These are phyloP conservation scores for Magnaporthiopsis incrustans DNA, from an alignment of 2,329 filamentous ascomycete species.

Conservation along the genomic window DNA sequence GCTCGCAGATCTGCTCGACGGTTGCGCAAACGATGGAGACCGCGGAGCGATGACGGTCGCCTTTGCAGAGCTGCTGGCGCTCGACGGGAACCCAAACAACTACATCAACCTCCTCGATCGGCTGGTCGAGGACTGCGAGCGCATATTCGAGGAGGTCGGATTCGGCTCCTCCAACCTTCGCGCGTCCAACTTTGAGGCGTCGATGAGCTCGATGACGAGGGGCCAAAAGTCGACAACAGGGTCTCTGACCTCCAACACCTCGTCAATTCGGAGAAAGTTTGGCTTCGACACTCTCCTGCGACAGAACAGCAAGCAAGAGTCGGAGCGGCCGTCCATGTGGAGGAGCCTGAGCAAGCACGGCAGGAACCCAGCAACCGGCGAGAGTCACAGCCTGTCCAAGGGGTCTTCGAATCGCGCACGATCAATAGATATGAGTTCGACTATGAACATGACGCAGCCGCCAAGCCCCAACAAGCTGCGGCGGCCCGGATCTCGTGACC, in stretches of 20 bases:
- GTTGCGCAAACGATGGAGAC: constrained; percentile 85
- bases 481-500: constrained; percentile 49
- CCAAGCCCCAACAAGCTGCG: constrained; percentile 37
- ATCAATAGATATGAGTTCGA: constrained; percentile 64
- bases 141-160: constrained; percentile 65
- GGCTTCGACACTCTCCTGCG: constrained; percentile 69
- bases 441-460: constrained; percentile 16
- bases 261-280: constrained; percentile 77
- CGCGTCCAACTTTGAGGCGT: constrained; percentile 47
- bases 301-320: constrained; percentile 64
- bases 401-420: constrained; percentile 60
- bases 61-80: constrained; percentile 79
- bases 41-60: constrained; percentile 79
- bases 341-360: constrained; percentile 77
- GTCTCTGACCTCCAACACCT: constrained; percentile 77
- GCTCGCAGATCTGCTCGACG: constrained; percentile 78
- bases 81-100: constrained; percentile 66
- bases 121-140: constrained; percentile 81
- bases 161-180: constrained; percentile 34
- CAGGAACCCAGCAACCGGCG: constrained; percentile 52
- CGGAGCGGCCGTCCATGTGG: constrained; percentile 72
- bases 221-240: constrained; percentile 52
- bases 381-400: constrained; percentile 57
- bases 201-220: constrained; percentile 50
- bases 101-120: constrained; percentile 86